A percentile compares a stretch with the other conserved stretches of the same genome.
Evolutionary conservation across 768 basidiomycete species (phyloP).

Genomic region (Lanmaoa pseudosensibilis): DNA sequence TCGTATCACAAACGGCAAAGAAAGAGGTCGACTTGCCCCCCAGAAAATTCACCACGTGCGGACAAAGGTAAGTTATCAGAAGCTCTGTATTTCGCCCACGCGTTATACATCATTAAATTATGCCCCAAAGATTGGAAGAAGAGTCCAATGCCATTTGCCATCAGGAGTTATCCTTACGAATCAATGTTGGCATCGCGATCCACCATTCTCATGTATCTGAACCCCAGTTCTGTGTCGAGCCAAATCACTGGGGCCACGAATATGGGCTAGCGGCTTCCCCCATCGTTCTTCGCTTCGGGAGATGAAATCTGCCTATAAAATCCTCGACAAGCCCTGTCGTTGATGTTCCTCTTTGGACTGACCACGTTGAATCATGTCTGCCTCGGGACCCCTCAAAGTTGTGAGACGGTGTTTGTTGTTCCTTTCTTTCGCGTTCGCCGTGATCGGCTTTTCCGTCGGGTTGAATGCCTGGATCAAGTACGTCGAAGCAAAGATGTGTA

Average conservation of each 20-base stretch:
- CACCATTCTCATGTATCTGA: not conserved
- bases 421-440: slow-evolving; percentile 34
- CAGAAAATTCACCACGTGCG: not conserved
- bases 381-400: not conserved
- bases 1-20: not conserved
- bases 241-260: not conserved
- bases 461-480: slow-evolving; percentile 25
- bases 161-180: not conserved
- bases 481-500: not conserved
- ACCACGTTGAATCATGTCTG: slow-evolving; percentile 3
- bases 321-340: not conserved
- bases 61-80: not conserved
- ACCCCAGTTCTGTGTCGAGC: not conserved
- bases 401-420: slow-evolving; percentile 25
- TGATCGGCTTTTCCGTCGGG: slow-evolving; percentile 20
- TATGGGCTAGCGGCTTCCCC: not conserved
- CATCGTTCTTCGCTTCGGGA: not conserved
- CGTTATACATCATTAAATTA: not conserved
- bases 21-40: not conserved
- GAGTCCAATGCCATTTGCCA: not conserved
- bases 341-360: not conserved
- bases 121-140: not conserved
- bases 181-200: not conserved
- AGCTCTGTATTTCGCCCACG: not conserved
- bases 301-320: slow-evolving; percentile 7